Evolutionary conservation across 164 flowering plant species (phyloP), one percentile per base, ranked within the genome.

Genomic region (Buxus sempervirens): DNA sequence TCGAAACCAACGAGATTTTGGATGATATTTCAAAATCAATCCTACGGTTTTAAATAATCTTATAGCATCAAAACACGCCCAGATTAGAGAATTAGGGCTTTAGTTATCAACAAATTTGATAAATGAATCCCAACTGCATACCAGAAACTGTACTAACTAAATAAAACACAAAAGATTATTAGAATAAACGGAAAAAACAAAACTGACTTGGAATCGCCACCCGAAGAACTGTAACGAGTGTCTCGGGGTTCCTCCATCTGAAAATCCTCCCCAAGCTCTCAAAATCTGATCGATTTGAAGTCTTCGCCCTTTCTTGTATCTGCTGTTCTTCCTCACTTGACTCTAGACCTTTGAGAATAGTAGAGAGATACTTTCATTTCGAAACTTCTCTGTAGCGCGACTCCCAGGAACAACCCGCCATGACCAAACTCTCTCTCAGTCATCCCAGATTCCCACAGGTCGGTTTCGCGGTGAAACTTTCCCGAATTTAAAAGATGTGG

Each of bases 161-260:
- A 23, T 6, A 5, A 19, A 3, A 23, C 0, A 38, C 9, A n/a
- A 23, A 49, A 6, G 28, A 51, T 23, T 20, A 42, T 18, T 25
- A 60, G 23, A 64, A 16, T 19, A 24, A 15, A 51, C 42, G 51
- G 12, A 12, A 57, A 15, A 63, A 54, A 12, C 54, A 15, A 63
- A 2, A 27, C 20, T 67, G 72, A 84, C 87, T 63, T 64, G 66
- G 64, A 28, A 60, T 67, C 76, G 15, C 75, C 85, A 42, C 7
- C 85, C 38, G 82, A 89, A 48, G 87, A 79, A 0, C 85, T 82
- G 42, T 65, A 77, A 67, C 73, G 70, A 24, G 65, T 60, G 56
- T 65, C 79, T 1, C 89, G 97, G 69, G 90, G 96, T 64, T 95
- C 99, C 76, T 95, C 97, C 59, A 95, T 76, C 73, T 85, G 83